These are phyloP conservation scores for Starmerella roubikii DNA, from an alignment of 805 yeast genomes.

Conservation along the genomic window DNA sequence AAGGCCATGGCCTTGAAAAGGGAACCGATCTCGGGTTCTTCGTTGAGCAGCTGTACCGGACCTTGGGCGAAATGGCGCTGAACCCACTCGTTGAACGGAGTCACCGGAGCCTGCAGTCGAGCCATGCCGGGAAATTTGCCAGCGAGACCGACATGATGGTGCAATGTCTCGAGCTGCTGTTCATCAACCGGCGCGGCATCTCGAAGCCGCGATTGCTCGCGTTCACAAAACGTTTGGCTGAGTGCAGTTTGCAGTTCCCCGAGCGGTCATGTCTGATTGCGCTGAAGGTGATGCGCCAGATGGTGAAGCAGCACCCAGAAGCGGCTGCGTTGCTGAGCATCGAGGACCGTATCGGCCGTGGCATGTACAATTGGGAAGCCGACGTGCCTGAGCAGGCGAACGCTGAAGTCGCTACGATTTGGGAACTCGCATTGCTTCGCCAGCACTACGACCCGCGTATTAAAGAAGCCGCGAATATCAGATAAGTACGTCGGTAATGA, in stretches of 20 bases:
- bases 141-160: conserved; percentile 78
- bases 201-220: conserved; percentile 31
- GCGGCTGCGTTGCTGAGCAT: conserved; percentile 68
- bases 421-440: conserved; percentile 72
- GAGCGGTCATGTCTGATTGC: conserved; percentile 75
- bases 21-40: conserved; percentile 74
- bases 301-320: conserved; percentile 57
- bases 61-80: conserved; percentile 52
- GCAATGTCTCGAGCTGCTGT: conserved; percentile 64
- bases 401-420: conserved; percentile 75
- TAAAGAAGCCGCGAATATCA: conserved; percentile 49
- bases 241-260: conserved; percentile 58
- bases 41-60: conserved; percentile 56
- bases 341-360: conserved; percentile 78
- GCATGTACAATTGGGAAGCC: conserved; percentile 52
- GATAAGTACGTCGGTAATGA: conserved; percentile 1
- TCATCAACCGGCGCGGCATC: conserved; percentile 34
- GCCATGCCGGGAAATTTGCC: conserved; percentile 57
- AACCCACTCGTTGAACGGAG: conserved; percentile 81
- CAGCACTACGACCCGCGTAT: conserved; percentile 76
- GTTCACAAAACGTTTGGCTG: conserved; percentile 67
- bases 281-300: conserved; percentile 62
- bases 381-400: conserved; percentile 63
- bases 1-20: conserved; percentile 36
- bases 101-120: conserved; percentile 62